Evolutionary conservation across 2,329 filamentous ascomycete species (phyloP).

Genomic region (Dactylellina haptotyla): DNA sequence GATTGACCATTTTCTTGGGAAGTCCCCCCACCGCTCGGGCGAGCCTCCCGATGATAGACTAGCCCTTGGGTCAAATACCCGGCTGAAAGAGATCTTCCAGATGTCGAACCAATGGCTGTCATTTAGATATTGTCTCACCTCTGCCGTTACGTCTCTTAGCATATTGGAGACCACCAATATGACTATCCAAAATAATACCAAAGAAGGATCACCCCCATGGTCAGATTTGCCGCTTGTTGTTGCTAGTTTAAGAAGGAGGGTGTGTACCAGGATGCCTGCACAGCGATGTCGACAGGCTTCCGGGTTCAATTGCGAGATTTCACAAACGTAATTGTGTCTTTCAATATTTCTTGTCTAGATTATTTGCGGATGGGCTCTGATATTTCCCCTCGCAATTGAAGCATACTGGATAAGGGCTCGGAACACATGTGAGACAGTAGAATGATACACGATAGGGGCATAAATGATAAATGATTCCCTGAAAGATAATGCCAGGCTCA

Average conservation of each 20-base stretch:
- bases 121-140: constrained; percentile 47
- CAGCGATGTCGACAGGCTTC: constrained; percentile 18
- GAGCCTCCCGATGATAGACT: background rate
- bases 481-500: constrained; percentile 28
- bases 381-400: constrained; percentile 38
- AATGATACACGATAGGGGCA: constrained; percentile 53
- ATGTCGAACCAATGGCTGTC: constrained; percentile 16
- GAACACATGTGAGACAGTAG: constrained; percentile 53
- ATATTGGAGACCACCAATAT: constrained; percentile 25
- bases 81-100: constrained; percentile 11
- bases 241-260: constrained; percentile 54
- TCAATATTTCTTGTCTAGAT: constrained; percentile 32
- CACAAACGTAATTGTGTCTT: constrained; percentile 53
- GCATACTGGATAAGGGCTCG: constrained; percentile 36
- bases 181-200: constrained; percentile 28
- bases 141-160: constrained; percentile 35
- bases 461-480: constrained; percentile 47
- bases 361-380: constrained; percentile 35
- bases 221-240: constrained; percentile 51
- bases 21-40: background rate
- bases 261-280: constrained; percentile 31
- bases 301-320: constrained; percentile 24
- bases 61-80: constrained; percentile 4
- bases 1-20: background rate
- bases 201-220: constrained; percentile 46